Conservation (phyloP, 345 rosid genomes). For the Pugionium cornutum region DNA sequence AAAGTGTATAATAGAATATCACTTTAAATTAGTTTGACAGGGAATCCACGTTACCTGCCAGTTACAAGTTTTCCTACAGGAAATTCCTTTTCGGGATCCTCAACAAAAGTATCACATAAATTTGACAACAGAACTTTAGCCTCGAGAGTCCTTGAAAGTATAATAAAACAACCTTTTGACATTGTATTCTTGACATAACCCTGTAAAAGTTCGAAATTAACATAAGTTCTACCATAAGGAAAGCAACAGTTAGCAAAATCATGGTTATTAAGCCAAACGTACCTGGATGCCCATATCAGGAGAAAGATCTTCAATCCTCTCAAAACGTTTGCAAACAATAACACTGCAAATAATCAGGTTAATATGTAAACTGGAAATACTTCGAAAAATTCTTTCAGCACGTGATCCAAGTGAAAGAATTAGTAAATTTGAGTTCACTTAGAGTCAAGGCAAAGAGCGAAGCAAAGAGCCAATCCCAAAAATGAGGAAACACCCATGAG, state of each 20-base stretch:
- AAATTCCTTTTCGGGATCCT: slow-evolving; percentile 71
- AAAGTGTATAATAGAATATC: not conserved
- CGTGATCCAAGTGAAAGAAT: not conserved
- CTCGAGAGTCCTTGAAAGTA: slow-evolving; percentile 80
- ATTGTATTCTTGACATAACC: slow-evolving; percentile 87
- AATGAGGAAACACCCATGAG: slow-evolving; percentile 6
- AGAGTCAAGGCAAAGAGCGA: slow-evolving; percentile 10
- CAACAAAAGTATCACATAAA: slow-evolving; percentile 71
- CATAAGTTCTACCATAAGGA: slow-evolving; percentile 25
- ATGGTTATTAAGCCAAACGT: slow-evolving; percentile 16
- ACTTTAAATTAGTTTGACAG: not conserved
- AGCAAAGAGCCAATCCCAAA: not conserved
- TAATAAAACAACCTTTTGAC: slow-evolving; percentile 85
- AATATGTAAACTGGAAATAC: slow-evolving; percentile 1
- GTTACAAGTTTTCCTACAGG: slow-evolving; percentile 82
- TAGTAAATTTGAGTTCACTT: slow-evolving; percentile 9
- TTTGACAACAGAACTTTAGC: slow-evolving; percentile 81
- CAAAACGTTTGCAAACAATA: slow-evolving; percentile 46
- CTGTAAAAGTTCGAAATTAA: slow-evolving; percentile 42
- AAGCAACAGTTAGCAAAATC: not conserved
- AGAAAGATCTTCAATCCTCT: slow-evolving; percentile 66
- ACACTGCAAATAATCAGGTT: slow-evolving; percentile 41
- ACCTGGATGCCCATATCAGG: slow-evolving; percentile 77
- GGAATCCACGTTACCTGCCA: slow-evolving; percentile 62
- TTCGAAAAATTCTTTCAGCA: slow-evolving; percentile 6